phyloP scores from a whole-genome alignment of 2,329 filamentous ascomycete genomes.

The Fusarium pseudoanthophilum region DNA sequence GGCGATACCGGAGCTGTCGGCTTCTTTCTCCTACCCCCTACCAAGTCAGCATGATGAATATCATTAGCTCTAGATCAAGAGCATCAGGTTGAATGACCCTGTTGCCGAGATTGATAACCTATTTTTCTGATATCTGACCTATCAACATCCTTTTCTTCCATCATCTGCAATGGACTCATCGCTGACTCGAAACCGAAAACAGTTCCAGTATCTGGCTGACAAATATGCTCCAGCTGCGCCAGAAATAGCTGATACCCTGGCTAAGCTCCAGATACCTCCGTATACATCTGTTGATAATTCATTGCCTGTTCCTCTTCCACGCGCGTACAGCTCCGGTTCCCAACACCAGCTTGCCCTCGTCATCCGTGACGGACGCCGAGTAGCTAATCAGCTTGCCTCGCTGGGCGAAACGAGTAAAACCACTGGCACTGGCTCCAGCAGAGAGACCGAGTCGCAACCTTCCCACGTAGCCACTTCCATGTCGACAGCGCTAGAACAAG shows the following conservation, averaged over 20 bases:
- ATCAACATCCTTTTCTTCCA: background rate
- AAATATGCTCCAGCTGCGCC: constrained; percentile 73
- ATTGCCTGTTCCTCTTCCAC: constrained; percentile 65
- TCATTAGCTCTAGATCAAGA: constrained; percentile 88
- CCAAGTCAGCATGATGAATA: constrained; percentile 53
- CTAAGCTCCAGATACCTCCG: constrained; percentile 73
- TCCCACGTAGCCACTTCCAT: constrained; percentile 64
- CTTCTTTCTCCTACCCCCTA: background rate
- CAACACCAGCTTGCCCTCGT: constrained; percentile 69
- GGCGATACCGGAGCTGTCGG: constrained; percentile 43
- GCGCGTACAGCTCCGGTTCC: constrained; percentile 53
- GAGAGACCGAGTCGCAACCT: constrained; percentile 58
- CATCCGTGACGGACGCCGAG: constrained; percentile 71
- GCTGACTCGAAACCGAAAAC: constrained; percentile 40
- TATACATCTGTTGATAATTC: constrained; percentile 60
- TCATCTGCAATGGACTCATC: constrained; percentile 26
- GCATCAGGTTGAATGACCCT: constrained; percentile 62
- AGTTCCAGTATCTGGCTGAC: constrained; percentile 74
- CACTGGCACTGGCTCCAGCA: constrained; percentile 60
- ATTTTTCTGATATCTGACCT: constrained; percentile 55
- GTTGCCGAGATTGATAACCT: constrained; percentile 68
- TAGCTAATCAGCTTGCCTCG: constrained; percentile 63
- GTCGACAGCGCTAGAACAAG: constrained; percentile 80
- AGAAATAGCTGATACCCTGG: constrained; percentile 74
- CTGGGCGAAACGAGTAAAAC: constrained; percentile 63